A percentile compares a stretch with the other conserved stretches of the same genome.
Evolutionary conservation across 129 eudicot species (phyloP).

Genomic region (Flaveria trinervia): DNA sequence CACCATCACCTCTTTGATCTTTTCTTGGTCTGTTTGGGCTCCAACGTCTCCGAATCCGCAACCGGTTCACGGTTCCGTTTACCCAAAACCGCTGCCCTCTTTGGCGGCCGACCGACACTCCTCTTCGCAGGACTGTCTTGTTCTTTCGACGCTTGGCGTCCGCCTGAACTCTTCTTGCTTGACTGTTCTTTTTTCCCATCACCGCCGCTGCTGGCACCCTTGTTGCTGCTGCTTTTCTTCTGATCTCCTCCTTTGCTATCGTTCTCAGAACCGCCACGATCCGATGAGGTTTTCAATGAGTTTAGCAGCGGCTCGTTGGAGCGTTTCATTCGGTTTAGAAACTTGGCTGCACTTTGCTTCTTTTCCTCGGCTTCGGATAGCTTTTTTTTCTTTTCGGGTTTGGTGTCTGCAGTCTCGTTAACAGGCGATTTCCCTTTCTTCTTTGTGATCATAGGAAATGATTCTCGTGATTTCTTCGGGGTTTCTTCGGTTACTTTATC

Average conservation of each 20-base stretch:
- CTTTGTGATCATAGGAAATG: conserved; percentile 37
- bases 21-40: conserved; percentile 60
- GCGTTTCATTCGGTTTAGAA: conserved; percentile 54
- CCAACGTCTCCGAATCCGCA: conserved; percentile 41
- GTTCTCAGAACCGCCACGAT: conserved; percentile 37
- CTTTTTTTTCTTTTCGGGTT: conserved; percentile 45
- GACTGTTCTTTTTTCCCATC: conserved; percentile 49
- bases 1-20: conserved; percentile 52
- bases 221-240: conserved; percentile 42
- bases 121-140: conserved; percentile 55
- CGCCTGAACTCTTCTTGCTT: conserved; percentile 29
- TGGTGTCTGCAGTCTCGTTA: conserved; percentile 35
- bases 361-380: conserved; percentile 41
- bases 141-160: conserved; percentile 42
- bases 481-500: conserved; percentile 36
- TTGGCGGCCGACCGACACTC: conserved; percentile 65
- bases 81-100: conserved; percentile 47
- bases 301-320: conserved; percentile 40
- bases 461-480: conserved; percentile 51
- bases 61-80: conserved; percentile 51
- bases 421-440: conserved; percentile 41
- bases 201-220: conserved; percentile 31
- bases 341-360: conserved; percentile 60
- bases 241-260: conserved; percentile 30
- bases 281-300: conserved; percentile 43